phyloP scores from a whole-genome alignment of 345 rosid genomes.

The Hibiscus syriacus region DNA sequence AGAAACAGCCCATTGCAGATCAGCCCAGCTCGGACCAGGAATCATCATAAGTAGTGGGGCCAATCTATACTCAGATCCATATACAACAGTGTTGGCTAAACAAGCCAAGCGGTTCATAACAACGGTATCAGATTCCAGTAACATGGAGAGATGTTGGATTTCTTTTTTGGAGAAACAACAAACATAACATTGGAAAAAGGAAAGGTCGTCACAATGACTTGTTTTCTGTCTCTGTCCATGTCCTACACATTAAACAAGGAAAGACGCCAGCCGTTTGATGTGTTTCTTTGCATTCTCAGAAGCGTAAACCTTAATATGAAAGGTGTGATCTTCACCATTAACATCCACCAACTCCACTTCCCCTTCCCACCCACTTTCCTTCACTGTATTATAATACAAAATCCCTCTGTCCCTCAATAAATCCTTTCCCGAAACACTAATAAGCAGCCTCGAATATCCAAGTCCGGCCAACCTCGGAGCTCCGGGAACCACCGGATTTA shows the following conservation, averaged over 20 bases:
- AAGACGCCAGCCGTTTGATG: constrained; percentile 32
- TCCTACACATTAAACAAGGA: constrained; percentile 9
- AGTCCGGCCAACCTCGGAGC: constrained; percentile 30
- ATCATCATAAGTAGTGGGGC: too few species aligned
- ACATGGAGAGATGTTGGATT: too few species aligned
- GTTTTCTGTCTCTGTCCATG: too few species aligned
- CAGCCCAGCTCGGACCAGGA: too few species aligned
- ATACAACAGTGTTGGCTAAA: too few species aligned
- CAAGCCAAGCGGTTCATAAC: too few species aligned
- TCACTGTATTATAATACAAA: constrained; percentile 24
- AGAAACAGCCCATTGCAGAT: too few species aligned
- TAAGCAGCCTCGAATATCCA: constrained; percentile 26
- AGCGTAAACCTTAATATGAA: constrained; percentile 24
- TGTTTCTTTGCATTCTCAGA: constrained; percentile 22
- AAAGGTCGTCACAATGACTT: too few species aligned
- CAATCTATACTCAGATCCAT: too few species aligned
- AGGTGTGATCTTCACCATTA: constrained; percentile 33
- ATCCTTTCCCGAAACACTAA: constrained; percentile 30
- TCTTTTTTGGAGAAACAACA: too few species aligned
- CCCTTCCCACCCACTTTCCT: constrained; percentile 37
- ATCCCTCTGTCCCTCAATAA: constrained; percentile 26
- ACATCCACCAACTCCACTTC: constrained; percentile 24
- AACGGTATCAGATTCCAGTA: too few species aligned
- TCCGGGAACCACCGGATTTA: constrained; percentile 24
- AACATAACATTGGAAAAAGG: too few species aligned